Evolutionary conservation across 176 grass and related monocot species (phyloP).

Genomic region (Alopecurus myosuroides): DNA sequence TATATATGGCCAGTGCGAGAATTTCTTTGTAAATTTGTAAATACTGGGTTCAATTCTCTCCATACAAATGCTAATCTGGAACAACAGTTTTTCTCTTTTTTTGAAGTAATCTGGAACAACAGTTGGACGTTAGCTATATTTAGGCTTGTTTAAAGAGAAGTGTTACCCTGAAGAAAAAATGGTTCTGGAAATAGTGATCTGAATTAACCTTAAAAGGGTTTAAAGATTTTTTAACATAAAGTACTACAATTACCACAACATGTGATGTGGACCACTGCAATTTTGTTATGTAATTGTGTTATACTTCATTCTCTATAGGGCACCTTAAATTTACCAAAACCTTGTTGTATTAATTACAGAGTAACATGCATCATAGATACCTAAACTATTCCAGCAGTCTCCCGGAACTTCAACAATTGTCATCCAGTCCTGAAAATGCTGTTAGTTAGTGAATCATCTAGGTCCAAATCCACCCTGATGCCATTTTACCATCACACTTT

Average conservation of each 20-base stretch:
- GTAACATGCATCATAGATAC: background rate
- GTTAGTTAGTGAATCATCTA: background rate
- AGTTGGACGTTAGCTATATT: background rate
- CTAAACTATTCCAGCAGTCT: background rate
- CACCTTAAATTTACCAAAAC: background rate
- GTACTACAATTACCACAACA: background rate
- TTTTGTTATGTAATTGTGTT: background rate
- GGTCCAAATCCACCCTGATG: background rate
- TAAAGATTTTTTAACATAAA: background rate
- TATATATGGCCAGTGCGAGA: background rate
- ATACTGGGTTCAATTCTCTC: background rate
- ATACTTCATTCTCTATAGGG: background rate
- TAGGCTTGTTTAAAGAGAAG: background rate
- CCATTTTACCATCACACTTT: background rate
- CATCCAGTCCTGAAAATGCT: background rate
- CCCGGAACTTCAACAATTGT: background rate
- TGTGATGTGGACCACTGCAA: background rate
- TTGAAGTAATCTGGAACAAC: background rate
- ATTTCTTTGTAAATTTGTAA: background rate
- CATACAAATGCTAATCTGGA: background rate
- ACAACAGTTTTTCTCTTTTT: no score
- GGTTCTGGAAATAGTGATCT: background rate
- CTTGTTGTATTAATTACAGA: background rate
- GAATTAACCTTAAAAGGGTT: background rate
- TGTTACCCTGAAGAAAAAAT: background rate